Base-by-base conservation (phyloP, 2,329 filamentous ascomycete genomes). In the Botrytis porri region DNA sequence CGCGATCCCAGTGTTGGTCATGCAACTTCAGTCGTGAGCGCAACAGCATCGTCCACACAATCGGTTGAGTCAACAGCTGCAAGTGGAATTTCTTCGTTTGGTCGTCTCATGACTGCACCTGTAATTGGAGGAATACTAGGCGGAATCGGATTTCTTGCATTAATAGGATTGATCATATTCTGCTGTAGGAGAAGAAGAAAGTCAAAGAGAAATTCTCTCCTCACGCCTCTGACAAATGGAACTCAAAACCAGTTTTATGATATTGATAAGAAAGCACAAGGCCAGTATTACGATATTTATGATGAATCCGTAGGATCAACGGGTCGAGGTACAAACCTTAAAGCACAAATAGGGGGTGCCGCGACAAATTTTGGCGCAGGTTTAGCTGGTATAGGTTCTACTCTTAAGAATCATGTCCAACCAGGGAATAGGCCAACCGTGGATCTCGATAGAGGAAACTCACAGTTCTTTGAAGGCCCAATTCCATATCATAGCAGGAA, bases 371-470 rank as follows among this genome's bases (percentile, higher is more conserved):
- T 80, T 16, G 76, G 74, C 57, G 71, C 75, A 10, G 74, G 75
- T 70, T 57, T 79, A 3, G 64, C 71, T 32, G 77, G 77, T 14
- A 61, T 79, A n/a, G 78, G 76, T 64, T 72, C 77, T 18, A 75
- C 78, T 20, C 66, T 80, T 48, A 81, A 78, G 63, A 74, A 77
- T 43, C 80, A 78, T 62, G 74, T 79, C 22, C 74, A 74, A 41
- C 71, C 76, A 48, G 74, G 82, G 72, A 81, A 79, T 64, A 81
- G 80, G 14, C 81, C 84, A 3, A 83, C 81, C 64, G 84, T 88
- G 43, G 84, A 88, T 73, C 82, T 88, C 75, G 84, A 88, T 79
- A 82, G 85, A 65, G 85, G 86, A 10, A 86, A 85, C 76, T 87
- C 87, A 14, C 87, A 88, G 75, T 87, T 86, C 74, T 81, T 82